Conservation (phyloP, 2,329 filamentous ascomycete genomes). For the Pyrenochaeta sp. region DNA sequence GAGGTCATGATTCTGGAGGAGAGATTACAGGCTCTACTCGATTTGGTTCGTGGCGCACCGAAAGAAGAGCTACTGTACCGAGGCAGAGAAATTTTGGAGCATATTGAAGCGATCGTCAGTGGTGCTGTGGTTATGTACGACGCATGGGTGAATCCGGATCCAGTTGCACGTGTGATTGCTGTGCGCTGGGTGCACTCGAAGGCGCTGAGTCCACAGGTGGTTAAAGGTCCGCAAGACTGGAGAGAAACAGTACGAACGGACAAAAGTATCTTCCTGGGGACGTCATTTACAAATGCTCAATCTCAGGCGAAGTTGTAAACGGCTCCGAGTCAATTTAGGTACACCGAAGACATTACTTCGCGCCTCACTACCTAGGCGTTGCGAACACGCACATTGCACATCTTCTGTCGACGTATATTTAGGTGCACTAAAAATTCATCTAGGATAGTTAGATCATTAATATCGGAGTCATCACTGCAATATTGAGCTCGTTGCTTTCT, state of each 20-base stretch:
- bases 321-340: not conserved
- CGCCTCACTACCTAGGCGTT: not conserved
- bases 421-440: too few species aligned
- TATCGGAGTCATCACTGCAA: not conserved
- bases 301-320: conserved; percentile 15
- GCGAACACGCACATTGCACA: not conserved
- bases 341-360: not conserved
- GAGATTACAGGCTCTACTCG: conserved; percentile 15
- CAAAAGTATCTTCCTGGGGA: conserved; percentile 30
- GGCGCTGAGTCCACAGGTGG: not conserved
- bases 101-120: conserved; percentile 48
- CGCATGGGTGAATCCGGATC: conserved; percentile 44
- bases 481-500: not conserved
- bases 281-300: not conserved
- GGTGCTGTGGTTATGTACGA: conserved; percentile 51
- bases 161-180: conserved; percentile 45
- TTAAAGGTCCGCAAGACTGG: conserved; percentile 4
- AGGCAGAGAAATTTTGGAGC: conserved; percentile 35
- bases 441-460: too few species aligned
- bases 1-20: conserved; percentile 20
- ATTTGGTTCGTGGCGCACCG: conserved; percentile 7
- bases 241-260: conserved; percentile 17
- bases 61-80: conserved; percentile 37
- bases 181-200: conserved; percentile 43
- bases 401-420: too few species aligned